Evolutionary conservation across 768 basidiomycete genomes (phyloP), one percentile per base, ranked within the genome.

Genomic region (Lactarius hatsudake): DNA sequence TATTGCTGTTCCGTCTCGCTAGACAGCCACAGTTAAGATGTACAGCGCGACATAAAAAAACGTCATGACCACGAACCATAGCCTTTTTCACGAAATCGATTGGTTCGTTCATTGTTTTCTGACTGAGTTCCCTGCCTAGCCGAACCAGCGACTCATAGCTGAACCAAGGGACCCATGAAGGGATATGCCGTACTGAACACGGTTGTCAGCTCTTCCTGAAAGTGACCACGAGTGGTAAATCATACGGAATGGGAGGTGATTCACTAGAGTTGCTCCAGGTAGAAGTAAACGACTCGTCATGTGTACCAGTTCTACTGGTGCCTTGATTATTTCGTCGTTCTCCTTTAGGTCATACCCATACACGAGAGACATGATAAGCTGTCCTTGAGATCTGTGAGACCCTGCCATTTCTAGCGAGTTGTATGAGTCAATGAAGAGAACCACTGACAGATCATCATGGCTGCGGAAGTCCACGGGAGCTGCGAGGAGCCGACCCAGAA

Each of bases 241-340:
- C 64, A 9, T 10, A 69, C 68, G n/a, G 34, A 69, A 58, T 34
- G 65, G 68, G 36, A 69, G 20, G 18, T 56, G 26, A 34, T 69
- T 66, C 2, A 61, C 59, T 4, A 69, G 13, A 10, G 42, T 20
- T 10, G 64, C 42, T 5, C 64, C 65, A n/a, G 69, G 69, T 7
- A 63, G 4, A 15, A 42, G 8, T 17, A 45, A 45, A 45, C 45
- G 45, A 43, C 17, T 17, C 45, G n/a, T 10, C 20, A n/a, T 45
- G 20, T 45, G 20, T 9, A 20, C 17, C 20, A 45, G 45, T 45
- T n/a, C 20, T 6, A 26, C n/a, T 1, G 64, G 45, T 3, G 55
- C 18, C 23, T 3, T 38, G 5, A 61, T 20, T 3, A 61, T 61
- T 7, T 61, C 13, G 9, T 68, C 64, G 23, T 36, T 20, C 12